These are phyloP conservation scores for Tolypocladium tundrense DNA, from an alignment of 2,329 filamentous ascomycete genomes.

Conservation along the genomic window DNA sequence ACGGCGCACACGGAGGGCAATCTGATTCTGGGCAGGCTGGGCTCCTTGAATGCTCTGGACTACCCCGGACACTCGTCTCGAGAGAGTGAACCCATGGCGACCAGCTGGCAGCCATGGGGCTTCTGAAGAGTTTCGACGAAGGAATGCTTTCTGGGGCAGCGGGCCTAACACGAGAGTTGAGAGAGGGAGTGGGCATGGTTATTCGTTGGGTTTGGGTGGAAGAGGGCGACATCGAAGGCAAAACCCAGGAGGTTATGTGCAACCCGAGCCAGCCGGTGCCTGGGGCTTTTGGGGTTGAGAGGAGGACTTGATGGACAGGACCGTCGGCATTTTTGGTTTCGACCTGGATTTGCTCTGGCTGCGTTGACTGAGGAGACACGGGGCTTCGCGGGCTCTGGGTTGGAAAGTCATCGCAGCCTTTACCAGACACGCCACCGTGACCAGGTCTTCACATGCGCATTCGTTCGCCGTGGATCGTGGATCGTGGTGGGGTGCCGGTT, in stretches of 20 bases:
- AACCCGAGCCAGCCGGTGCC: neutral
- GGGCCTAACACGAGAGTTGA: neutral
- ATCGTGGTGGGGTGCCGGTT: neutral
- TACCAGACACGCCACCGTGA: neutral
- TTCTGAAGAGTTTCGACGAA: neutral
- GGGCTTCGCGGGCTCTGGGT: slow-evolving; percentile 1
- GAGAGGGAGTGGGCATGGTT: neutral
- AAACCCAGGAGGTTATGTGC: neutral
- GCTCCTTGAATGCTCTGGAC: neutral
- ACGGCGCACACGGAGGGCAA: neutral
- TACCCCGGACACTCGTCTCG: neutral
- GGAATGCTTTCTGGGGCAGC: neutral
- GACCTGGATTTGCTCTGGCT: neutral
- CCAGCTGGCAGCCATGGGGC: neutral
- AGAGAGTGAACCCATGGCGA: neutral
- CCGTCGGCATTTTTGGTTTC: neutral
- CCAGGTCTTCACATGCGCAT: neutral
- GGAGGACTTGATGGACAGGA: neutral
- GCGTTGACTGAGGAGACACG: neutral
- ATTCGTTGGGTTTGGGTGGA: neutral
- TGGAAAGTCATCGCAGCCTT: slow-evolving; percentile 5
- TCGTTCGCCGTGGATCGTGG: neutral
- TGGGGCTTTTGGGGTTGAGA: neutral
- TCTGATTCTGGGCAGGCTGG: neutral
- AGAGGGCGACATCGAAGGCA: neutral